phyloP scores from a whole-genome alignment of 2,329 filamentous ascomycete species.

The Arthroderma sp. region DNA sequence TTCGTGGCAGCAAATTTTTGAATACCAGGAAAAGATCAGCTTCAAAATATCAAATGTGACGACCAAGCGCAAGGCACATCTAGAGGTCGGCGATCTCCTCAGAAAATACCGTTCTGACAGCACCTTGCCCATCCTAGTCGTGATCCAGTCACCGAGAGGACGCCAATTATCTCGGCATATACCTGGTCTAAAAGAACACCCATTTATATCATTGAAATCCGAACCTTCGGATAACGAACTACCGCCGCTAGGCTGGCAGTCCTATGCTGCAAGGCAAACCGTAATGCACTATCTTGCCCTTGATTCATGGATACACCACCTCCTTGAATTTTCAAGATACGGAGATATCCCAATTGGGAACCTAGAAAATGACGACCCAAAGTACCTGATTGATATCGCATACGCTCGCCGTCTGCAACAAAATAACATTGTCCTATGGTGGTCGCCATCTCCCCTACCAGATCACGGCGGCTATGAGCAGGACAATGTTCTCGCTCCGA shows the following conservation, averaged over 20 bases:
- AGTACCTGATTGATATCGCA: slow-evolving; percentile 88
- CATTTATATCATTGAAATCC: slow-evolving; percentile 65
- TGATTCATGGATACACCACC: slow-evolving; percentile 81
- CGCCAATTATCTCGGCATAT: slow-evolving; percentile 73
- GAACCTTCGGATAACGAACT: slow-evolving; percentile 75
- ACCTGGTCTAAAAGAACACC: slow-evolving; percentile 69
- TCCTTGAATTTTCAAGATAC: slow-evolving; percentile 77
- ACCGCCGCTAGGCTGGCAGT: slow-evolving; percentile 87
- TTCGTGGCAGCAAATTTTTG: slow-evolving; percentile 66
- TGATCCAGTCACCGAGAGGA: slow-evolving; percentile 80
- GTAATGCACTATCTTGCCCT: slow-evolving; percentile 84
- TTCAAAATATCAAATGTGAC: slow-evolving; percentile 84
- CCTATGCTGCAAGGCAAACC: slow-evolving; percentile 71
- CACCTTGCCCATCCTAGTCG: slow-evolving; percentile 62
- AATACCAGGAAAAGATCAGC: slow-evolving; percentile 71
- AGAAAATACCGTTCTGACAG: slow-evolving; percentile 88
- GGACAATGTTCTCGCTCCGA: slow-evolving; percentile 69
- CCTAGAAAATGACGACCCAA: slow-evolving; percentile 81
- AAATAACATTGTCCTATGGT: slow-evolving; percentile 93
- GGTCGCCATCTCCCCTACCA: slow-evolving; percentile 73
- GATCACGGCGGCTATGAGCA: slow-evolving; percentile 94
- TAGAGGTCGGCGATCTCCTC: slow-evolving; percentile 75
- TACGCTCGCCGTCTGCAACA: slow-evolving; percentile 82
- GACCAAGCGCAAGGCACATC: slow-evolving; percentile 73
- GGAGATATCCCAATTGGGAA: slow-evolving; percentile 94